Evolutionary conservation across 805 yeast species (phyloP), one percentile per base, ranked within the genome.

Genomic region (Yarrowia alimentaria): DNA sequence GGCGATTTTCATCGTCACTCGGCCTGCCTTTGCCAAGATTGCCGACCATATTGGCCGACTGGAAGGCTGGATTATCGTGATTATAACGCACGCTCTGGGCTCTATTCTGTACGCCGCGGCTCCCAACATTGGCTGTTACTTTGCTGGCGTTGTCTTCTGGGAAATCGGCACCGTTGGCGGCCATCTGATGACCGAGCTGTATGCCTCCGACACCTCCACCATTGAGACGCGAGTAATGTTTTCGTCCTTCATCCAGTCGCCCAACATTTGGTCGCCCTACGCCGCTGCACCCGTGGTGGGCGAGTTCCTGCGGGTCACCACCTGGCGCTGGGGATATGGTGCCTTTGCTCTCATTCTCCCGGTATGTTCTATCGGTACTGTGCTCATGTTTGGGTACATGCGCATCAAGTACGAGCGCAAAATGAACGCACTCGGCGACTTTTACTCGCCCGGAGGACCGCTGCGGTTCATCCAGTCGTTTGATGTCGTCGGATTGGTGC

Each of bases 271-370:
- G 25, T 7, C 25, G 7, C 25, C 25, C 10, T 22, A 10, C 10
- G 10, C 10, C 10, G 7, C 25, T 8, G 25, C 25, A 8, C 25
- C 25, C 7, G 25, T 22, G 7, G 25, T 22, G 25, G 25, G 10
- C 10, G 25, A 10, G 10, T 22, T 22, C 25, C 10, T 75, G 26
- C 68, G 66, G 51, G 62, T 64, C 34, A 68, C 73, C 33, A 69
- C 70, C 29, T 74, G 79, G 79, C 65, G 75, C 63, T 74, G 77
- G 77, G 77, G 74, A 30, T 72, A 66, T 56, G 77, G 76, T 52
- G 67, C 71, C 61, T 73, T 73, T 58, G 68, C 73, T 19, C 69
- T 74, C 40, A 66, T 74, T 29, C 64, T 66, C 57, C 75, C 76
- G 4, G 67, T 7, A 22, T 8, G 10, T 10, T 8, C 10, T 10